phyloP scores from a whole-genome alignment of 2,329 filamentous ascomycete genomes.

The Xylariaceae sp. region DNA sequence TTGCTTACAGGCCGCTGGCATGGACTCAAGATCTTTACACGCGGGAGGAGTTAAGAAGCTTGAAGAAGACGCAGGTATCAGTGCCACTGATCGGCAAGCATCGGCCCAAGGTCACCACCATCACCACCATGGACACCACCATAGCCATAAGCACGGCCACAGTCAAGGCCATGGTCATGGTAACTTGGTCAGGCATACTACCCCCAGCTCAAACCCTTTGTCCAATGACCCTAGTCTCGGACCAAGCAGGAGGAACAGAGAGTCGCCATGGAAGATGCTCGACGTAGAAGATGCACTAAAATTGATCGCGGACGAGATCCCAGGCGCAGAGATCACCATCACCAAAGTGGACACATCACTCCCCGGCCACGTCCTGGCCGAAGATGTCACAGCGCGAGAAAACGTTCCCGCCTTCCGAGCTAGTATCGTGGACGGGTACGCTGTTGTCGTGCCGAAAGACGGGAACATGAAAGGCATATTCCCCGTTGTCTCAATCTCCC shows the following conservation, averaged over 20 bases:
- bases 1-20: slow-evolving; percentile 82
- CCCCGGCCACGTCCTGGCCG: slow-evolving; percentile 74
- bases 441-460: slow-evolving; percentile 63
- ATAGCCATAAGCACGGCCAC: slow-evolving; percentile 49
- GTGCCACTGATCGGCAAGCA: slow-evolving; percentile 23
- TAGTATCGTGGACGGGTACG: slow-evolving; percentile 96
- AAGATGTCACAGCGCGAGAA: slow-evolving; percentile 75
- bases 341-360: slow-evolving; percentile 61
- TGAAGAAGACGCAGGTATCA: slow-evolving; percentile 74
- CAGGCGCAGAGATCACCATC: slow-evolving; percentile 53
- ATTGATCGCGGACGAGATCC: slow-evolving; percentile 70
- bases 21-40: slow-evolving; percentile 76
- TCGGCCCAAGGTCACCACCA: slow-evolving; percentile 33
- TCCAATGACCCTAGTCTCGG: slow-evolving; percentile 61
- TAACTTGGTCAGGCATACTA: slow-evolving; percentile 68
- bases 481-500: slow-evolving; percentile 80
- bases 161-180: slow-evolving; percentile 60
- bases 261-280: slow-evolving; percentile 90
- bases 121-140: slow-evolving; percentile 54
- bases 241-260: slow-evolving; percentile 68
- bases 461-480: slow-evolving; percentile 72
- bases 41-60: slow-evolving; percentile 76
- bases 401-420: slow-evolving; percentile 89
- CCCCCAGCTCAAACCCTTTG: slow-evolving; percentile 50
- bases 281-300: slow-evolving; percentile 75